Base-by-base conservation (phyloP, 352 stramenopile species). In the Peronospora destructor region DNA sequence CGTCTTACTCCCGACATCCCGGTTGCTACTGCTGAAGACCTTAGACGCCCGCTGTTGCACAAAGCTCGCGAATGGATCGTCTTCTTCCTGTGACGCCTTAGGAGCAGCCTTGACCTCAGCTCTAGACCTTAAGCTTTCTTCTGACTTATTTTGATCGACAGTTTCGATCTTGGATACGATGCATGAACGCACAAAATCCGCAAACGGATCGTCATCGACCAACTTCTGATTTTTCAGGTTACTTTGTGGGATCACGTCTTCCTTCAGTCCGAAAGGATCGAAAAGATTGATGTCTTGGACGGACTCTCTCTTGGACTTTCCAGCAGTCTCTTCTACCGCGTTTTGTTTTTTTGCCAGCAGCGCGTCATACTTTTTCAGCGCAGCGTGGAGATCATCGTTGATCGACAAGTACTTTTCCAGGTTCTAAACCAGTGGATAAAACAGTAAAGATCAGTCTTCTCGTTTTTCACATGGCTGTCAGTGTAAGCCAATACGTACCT, bases 11-110 rank as follows among this genome's bases (percentile, higher is more conserved):
- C 56, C 33, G 10, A 37, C 36, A 37, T 67, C 53, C 17, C 61
- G 51, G 21, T 66, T 51, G 38, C 33, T 65, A 25, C 45, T 56
- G n/a, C 45, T 61, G 5, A 62, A 40, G 29, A 71, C 53, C 26
- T 85, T 82, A 3, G 53, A 66, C 16, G 63, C 67, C 3, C 76
- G 71, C 42, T 83, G 59, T 14, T 74, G 38, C 38, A 83, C 74
- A 32, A 88, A 88, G 42, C 62, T 80, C 3, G 65, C 74, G 32
- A 88, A 86, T 21, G 72, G 68, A 49, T 88, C 73, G 52, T 88
- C 73, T 5, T 84, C 76, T 4, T 81, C 65, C 6, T 72, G 49
- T 8, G 25, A 21, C 37, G 32, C n/a, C 45, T 53, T 53, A 8
- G 36, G 29, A 30, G 34, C 3, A 37, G 26, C 53, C 19, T 70